These are phyloP conservation scores for Thraustochytrium sp. DNA, from an alignment of 352 stramenopile species.

Conservation along the genomic window DNA sequence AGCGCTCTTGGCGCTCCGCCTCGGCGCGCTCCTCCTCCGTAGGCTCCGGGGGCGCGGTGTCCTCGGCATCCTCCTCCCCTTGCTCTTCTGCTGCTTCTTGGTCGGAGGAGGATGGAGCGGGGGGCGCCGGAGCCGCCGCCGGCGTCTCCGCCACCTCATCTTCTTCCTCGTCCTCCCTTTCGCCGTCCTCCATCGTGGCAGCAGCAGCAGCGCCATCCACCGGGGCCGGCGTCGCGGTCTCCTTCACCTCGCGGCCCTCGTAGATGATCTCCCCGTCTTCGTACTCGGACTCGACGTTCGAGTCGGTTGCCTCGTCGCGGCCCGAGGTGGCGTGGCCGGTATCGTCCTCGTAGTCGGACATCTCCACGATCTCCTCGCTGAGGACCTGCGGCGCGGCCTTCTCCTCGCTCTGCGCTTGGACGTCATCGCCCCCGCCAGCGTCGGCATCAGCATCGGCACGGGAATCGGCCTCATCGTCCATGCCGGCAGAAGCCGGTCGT, in stretches of 20 bases:
- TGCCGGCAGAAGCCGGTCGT: too few species aligned
- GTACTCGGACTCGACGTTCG: not conserved
- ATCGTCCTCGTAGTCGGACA: not conserved
- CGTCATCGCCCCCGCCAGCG: not conserved
- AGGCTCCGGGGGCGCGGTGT: not conserved
- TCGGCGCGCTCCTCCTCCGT: constrained; percentile 9
- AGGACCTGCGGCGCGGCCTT: not conserved
- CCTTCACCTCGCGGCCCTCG: not conserved
- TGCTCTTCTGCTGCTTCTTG: not conserved
- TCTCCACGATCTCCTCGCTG: constrained; percentile 2
- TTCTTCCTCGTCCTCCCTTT: not conserved
- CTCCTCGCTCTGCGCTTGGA: not conserved
- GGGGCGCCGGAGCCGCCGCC: not conserved
- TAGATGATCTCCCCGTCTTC: constrained; percentile 12
- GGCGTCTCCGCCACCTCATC: not conserved
- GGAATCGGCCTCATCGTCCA: not conserved
- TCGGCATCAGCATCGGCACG: not conserved
- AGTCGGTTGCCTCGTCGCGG: not conserved
- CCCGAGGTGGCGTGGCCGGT: not conserved
- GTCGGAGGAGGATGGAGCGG: not conserved
- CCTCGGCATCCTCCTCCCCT: not conserved
- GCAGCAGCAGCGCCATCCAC: not conserved
- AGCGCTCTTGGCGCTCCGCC: not conserved
- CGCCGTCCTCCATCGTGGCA: not conserved
- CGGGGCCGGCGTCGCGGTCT: not conserved